Conservation (phyloP, 805 yeast genomes). For the Yueomyces sinensis region DNA sequence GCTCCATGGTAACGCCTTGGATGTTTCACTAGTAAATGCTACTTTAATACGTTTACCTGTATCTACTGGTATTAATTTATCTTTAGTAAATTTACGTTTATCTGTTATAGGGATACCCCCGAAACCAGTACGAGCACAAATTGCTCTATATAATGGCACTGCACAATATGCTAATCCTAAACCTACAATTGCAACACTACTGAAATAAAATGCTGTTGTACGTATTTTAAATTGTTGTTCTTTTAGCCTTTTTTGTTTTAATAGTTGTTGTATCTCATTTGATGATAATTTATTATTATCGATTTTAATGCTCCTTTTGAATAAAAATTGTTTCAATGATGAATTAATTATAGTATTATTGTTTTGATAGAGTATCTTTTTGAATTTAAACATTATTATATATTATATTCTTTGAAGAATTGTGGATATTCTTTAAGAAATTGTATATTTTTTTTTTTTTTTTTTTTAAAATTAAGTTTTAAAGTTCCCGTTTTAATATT, state of each 20-base stretch:
- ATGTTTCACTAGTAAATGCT: conserved; percentile 85
- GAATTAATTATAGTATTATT: no score
- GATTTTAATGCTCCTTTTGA: no score
- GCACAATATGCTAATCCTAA: conserved; percentile 76
- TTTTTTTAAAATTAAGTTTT: no score
- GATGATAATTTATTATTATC: conserved; percentile 16
- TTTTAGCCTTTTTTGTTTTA: conserved; percentile 9
- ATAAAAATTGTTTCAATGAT: no score
- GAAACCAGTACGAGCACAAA: conserved; percentile 92
- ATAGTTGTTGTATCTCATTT: conserved; percentile 13
- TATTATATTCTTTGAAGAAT: no score
- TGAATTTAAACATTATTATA: no score
- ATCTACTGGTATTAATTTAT: conserved; percentile 77
- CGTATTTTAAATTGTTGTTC: conserved; percentile 27
- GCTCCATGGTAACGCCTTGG: conserved; percentile 86
- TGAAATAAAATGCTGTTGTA: conserved; percentile 52
- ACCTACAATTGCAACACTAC: conserved; percentile 56
- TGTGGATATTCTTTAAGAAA: no score
- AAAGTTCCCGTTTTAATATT: no score
- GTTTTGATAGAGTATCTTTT: no score
- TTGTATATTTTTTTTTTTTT: no score
- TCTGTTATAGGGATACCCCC: conserved; percentile 95
- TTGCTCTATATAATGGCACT: conserved; percentile 82
- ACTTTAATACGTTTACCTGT: conserved; percentile 69
- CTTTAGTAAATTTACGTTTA: conserved; percentile 63